These are phyloP conservation scores for Russula virescens DNA, from an alignment of 768 basidiomycete genomes.

Conservation along the genomic window DNA sequence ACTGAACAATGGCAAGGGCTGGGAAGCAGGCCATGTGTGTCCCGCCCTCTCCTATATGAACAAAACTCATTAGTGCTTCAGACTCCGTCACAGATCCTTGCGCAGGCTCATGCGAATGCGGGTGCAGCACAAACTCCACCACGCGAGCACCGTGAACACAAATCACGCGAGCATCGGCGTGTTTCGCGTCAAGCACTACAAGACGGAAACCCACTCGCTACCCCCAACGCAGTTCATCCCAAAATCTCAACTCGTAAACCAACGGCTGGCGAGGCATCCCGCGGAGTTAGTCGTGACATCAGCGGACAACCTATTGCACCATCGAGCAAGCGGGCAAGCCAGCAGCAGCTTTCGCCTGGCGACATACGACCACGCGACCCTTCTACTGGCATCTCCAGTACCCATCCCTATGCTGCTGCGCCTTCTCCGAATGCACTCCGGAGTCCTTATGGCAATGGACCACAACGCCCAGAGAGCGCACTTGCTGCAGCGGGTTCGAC, in stretches of 20 bases:
- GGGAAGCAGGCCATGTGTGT: slow-evolving; percentile 85
- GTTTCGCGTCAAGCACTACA: slow-evolving; percentile 46
- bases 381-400: slow-evolving; percentile 32
- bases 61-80: slow-evolving; percentile 23
- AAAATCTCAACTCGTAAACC: slow-evolving; percentile 50
- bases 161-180: slow-evolving; percentile 43
- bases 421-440: slow-evolving; percentile 56
- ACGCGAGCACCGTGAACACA: slow-evolving; percentile 50
- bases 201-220: slow-evolving; percentile 54
- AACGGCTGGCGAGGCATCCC: slow-evolving; percentile 41
- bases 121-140: slow-evolving; percentile 47
- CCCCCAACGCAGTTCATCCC: slow-evolving; percentile 60
- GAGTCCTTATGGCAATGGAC: slow-evolving; percentile 50
- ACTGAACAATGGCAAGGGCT: slow-evolving; percentile 89
- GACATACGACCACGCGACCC: slow-evolving; percentile 36
- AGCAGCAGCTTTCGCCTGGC: slow-evolving; percentile 38
- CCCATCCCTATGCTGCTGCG: slow-evolving; percentile 68
- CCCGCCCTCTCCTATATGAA: slow-evolving; percentile 4
- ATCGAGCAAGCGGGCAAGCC: slow-evolving; percentile 61
- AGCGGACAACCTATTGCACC: slow-evolving; percentile 68
- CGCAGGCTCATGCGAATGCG: slow-evolving; percentile 51
- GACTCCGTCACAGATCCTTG: slow-evolving; percentile 41
- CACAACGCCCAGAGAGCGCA: slow-evolving; percentile 32
- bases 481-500: slow-evolving; percentile 36
- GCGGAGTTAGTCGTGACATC: slow-evolving; percentile 44